A percentile compares a stretch with the other conserved stretches of the same genome.
These are phyloP conservation scores for Euphorbia peplus DNA, from an alignment of 345 rosid species.

Conservation along the genomic window DNA sequence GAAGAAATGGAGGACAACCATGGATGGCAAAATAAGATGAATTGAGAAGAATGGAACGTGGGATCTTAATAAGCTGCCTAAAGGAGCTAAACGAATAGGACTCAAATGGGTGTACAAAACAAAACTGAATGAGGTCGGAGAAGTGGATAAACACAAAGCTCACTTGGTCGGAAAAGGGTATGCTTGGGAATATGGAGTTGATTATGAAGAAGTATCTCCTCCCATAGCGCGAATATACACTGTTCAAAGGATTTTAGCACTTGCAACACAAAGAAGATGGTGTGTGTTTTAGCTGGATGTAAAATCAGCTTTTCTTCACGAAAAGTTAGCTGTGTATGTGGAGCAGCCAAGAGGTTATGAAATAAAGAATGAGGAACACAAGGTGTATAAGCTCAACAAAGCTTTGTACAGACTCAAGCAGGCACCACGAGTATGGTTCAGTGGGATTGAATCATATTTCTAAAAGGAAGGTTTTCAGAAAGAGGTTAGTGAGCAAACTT, in stretches of 20 bases:
- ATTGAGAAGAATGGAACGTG: no score
- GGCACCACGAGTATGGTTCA: neutral
- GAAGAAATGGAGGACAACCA: no score
- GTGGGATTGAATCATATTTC: neutral
- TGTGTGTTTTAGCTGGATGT: neutral
- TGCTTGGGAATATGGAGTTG: neutral
- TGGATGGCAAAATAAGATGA: no score
- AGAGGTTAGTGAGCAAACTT: neutral
- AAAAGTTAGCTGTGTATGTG: no score
- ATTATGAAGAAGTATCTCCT: neutral
- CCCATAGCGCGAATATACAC: constrained; percentile 2
- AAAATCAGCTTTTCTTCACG: neutral
- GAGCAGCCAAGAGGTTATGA: neutral
- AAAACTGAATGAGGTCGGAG: no score
- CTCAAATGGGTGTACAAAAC: no score
- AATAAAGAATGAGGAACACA: neutral
- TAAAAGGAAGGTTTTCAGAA: no score
- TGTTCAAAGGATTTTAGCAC: neutral
- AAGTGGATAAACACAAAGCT: no score
- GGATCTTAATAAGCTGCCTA: no score
- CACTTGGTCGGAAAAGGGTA: neutral
- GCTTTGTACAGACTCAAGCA: neutral
- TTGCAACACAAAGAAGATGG: constrained; percentile 8
- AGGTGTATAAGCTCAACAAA: neutral
- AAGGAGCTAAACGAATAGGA: no score